Conservation (phyloP, 2,329 filamentous ascomycete species). For the Fusarium coicis region DNA sequence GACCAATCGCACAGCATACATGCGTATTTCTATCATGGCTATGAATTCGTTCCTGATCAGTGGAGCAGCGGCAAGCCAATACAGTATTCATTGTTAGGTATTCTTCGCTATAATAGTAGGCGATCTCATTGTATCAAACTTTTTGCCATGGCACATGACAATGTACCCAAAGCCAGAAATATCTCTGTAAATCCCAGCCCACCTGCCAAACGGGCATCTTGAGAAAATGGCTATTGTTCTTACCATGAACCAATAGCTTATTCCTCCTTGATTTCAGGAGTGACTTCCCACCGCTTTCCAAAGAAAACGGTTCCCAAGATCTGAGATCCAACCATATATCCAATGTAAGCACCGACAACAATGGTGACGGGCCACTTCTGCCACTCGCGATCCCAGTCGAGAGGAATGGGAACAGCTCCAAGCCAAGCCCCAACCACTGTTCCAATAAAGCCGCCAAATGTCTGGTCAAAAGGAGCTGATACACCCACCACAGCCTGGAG, state of each 20-base stretch:
- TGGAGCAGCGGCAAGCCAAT: background rate
- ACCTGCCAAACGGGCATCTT: background rate
- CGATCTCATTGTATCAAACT: background rate
- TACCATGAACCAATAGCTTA: conserved; percentile 14
- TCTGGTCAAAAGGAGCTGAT: conserved; percentile 80
- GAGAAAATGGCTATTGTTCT: background rate
- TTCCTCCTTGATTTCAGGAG: conserved; percentile 44
- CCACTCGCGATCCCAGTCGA: conserved; percentile 99
- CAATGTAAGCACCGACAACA: conserved; percentile 81
- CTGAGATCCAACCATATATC: conserved; percentile 77
- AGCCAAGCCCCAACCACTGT: conserved; percentile 87
- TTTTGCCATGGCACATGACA: background rate
- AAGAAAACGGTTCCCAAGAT: conserved; percentile 64
- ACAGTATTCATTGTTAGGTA: background rate
- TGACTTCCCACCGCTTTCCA: conserved; percentile 55
- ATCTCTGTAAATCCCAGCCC: background rate
- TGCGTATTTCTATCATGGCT: background rate
- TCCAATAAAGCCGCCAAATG: conserved; percentile 85
- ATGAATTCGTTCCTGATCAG: too few relatives aligned
- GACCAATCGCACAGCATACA: background rate
- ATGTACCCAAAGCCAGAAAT: background rate
- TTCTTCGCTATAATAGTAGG: background rate
- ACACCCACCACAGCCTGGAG: conserved; percentile 78
- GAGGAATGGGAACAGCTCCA: conserved; percentile 91
- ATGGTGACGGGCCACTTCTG: conserved; percentile 98